Percentiles rank a stretch among this genome's conserved stretches.
These are phyloP conservation scores for Pythium chondricola DNA, from an alignment of 352 stramenopile genomes.

Conservation along the genomic window DNA sequence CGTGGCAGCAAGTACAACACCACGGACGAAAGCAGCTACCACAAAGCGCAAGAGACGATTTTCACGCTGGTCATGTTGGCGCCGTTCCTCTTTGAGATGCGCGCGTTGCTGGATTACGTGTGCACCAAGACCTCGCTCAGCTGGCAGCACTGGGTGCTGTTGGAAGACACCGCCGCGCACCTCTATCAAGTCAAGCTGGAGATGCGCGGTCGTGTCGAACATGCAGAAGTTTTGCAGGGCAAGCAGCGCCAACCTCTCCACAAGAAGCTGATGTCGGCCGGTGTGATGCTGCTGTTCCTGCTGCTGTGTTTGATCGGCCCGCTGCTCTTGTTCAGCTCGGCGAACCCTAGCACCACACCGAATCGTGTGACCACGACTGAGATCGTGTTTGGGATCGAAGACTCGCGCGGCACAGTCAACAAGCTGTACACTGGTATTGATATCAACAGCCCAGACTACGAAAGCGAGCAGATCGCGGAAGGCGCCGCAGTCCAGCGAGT, in stretches of 20 bases:
- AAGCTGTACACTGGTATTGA: slow-evolving; percentile 69
- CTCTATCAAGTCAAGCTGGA: slow-evolving; percentile 72
- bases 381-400: slow-evolving; percentile 66
- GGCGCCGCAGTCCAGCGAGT: slow-evolving; percentile 72
- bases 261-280: slow-evolving; percentile 61
- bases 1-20: slow-evolving; percentile 80
- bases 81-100: slow-evolving; percentile 87
- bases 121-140: slow-evolving; percentile 82
- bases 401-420: slow-evolving; percentile 70
- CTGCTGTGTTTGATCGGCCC: slow-evolving; percentile 72
- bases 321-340: slow-evolving; percentile 80
- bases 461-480: slow-evolving; percentile 61
- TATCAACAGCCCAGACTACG: slow-evolving; percentile 61
- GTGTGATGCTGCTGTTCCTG: slow-evolving; percentile 74
- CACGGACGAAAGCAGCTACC: slow-evolving; percentile 37
- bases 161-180: slow-evolving; percentile 80
- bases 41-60: slow-evolving; percentile 44
- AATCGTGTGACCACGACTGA: slow-evolving; percentile 63
- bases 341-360: slow-evolving; percentile 71
- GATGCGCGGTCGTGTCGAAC: slow-evolving; percentile 61
- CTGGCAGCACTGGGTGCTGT: slow-evolving; percentile 73
- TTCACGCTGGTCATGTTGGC: slow-evolving; percentile 75
- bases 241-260: slow-evolving; percentile 66
- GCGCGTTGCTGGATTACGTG: slow-evolving; percentile 78
- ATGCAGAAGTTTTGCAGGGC: slow-evolving; percentile 71